These are phyloP conservation scores for Ustanciosporium gigantosporum DNA, from an alignment of 1,284 basidiomycete genomes.

Conservation along the genomic window DNA sequence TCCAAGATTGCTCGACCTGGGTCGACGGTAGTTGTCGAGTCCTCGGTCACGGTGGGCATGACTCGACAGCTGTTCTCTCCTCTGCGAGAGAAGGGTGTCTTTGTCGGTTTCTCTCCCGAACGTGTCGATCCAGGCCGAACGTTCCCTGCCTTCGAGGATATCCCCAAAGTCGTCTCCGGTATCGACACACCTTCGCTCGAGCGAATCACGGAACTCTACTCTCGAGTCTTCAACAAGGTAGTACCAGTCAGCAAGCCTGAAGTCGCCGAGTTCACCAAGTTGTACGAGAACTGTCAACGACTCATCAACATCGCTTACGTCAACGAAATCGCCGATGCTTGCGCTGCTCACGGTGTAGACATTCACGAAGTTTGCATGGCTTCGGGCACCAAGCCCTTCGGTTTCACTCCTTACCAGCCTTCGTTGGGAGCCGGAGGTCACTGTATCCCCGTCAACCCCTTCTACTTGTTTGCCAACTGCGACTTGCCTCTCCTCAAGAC, in stretches of 20 bases:
- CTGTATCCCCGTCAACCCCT: conserved; percentile 31
- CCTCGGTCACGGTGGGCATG: conserved; percentile 24
- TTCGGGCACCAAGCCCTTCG: conserved; percentile 24
- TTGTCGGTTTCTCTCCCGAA: conserved; percentile 25
- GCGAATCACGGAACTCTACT: conserved; percentile 18
- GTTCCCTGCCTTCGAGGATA: conserved; percentile 21
- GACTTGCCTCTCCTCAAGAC: conserved; percentile 14
- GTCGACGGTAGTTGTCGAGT: conserved; percentile 29
- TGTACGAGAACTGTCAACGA: conserved; percentile 32
- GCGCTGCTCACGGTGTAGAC: conserved; percentile 16
- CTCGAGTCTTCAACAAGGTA: conserved; percentile 16
- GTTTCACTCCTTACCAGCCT: conserved; percentile 22
- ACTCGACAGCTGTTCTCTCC: conserved; percentile 23
- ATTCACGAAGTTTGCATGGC: conserved; percentile 26
- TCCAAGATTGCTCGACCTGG: conserved; percentile 10
- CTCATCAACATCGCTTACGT: conserved; percentile 33
- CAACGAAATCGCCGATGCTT: conserved; percentile 36
- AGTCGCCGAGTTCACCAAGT: conserved; percentile 26
- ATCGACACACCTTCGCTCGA: conserved; percentile 12
- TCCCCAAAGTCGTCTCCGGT: conserved; percentile 30
- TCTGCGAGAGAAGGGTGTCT: conserved; percentile 9
- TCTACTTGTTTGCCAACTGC: conserved; percentile 27
- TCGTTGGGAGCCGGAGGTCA: conserved; percentile 26
- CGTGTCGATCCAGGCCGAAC: conserved; percentile 26
- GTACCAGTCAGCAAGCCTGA: conserved; percentile 20